Evolutionary conservation across 2,329 filamentous ascomycete genomes (phyloP).

Genomic region (Calcarisporium arbuscula): DNA sequence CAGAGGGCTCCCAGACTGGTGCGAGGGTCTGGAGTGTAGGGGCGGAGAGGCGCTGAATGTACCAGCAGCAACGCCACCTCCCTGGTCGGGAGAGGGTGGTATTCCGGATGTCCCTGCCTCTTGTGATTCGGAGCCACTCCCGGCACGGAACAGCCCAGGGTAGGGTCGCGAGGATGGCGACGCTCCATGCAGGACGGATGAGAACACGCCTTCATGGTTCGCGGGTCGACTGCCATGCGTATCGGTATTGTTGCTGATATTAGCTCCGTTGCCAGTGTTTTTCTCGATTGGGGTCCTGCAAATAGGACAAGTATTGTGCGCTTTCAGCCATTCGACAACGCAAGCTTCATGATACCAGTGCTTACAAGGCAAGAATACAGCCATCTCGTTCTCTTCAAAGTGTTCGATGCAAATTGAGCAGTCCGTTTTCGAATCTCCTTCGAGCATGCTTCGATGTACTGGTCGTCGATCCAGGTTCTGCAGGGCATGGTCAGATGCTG

Average conservation of each 20-base stretch:
- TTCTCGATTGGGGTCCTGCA: constrained; percentile 57
- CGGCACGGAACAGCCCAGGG: no score
- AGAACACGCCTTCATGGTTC: no score
- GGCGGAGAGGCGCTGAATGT: no score
- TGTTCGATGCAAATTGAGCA: constrained; percentile 95
- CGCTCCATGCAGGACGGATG: no score
- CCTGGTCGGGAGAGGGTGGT: no score
- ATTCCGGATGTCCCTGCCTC: no score
- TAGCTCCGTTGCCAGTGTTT: constrained; percentile 14
- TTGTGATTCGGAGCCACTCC: no score
- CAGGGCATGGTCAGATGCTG: constrained; percentile 72
- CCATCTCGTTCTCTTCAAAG: constrained; percentile 65
- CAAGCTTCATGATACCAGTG: constrained; percentile 92
- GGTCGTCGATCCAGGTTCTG: constrained; percentile 64
- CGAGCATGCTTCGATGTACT: constrained; percentile 64
- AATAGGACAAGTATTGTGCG: constrained; percentile 90
- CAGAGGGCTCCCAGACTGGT: constrained; percentile 20
- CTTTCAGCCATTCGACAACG: constrained; percentile 74
- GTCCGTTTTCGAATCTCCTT: constrained; percentile 61
- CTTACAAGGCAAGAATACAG: constrained; percentile 73
- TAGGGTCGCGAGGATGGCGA: no score
- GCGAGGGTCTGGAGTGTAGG: no score
- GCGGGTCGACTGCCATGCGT: no score
- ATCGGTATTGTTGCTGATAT: constrained; percentile 11
- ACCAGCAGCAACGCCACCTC: no score